These are phyloP conservation scores for Penium margaritaceum DNA, from an alignment of 139 green algal genomes.

Conservation along the genomic window DNA sequence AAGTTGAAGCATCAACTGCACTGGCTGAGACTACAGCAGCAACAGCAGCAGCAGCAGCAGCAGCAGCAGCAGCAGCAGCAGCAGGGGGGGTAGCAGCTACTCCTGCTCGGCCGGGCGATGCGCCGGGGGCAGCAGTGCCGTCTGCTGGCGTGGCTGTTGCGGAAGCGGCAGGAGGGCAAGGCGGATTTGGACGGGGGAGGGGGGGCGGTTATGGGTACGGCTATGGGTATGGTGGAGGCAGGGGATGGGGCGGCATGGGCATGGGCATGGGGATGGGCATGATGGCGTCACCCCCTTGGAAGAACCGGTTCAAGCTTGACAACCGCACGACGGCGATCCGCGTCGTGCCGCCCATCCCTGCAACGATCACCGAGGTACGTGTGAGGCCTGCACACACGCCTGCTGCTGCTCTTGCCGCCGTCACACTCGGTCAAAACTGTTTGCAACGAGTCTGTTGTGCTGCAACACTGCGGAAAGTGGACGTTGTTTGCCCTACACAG, in stretches of 20 bases:
- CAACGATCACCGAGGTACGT: conserved; percentile 7
- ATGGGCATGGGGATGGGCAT: background rate
- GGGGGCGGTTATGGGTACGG: background rate
- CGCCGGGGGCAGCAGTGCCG: background rate
- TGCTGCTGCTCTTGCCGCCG: too few relatives aligned
- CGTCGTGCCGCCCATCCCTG: conserved; percentile 23
- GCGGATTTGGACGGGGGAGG: conserved; percentile 19
- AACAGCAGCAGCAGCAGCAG: conserved; percentile 9
- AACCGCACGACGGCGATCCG: conserved; percentile 30
- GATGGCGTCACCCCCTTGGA: background rate
- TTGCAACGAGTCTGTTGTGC: background rate
- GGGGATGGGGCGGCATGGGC: background rate
- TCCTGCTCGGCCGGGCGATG: background rate
- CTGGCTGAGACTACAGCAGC: background rate
- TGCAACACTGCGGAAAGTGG: too few relatives aligned
- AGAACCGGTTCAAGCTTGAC: conserved; percentile 32
- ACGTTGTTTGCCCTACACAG: too few relatives aligned
- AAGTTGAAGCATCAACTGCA: too few relatives aligned
- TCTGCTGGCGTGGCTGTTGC: background rate
- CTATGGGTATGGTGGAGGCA: background rate
- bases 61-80: conserved; percentile 9
- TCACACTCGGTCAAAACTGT: too few relatives aligned
- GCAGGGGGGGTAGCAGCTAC: background rate
- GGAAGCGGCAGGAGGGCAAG: background rate
- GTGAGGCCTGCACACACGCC: too few relatives aligned